Conservation (phyloP, 2,329 filamentous ascomycete genomes). For the Penicillium sp. region DNA sequence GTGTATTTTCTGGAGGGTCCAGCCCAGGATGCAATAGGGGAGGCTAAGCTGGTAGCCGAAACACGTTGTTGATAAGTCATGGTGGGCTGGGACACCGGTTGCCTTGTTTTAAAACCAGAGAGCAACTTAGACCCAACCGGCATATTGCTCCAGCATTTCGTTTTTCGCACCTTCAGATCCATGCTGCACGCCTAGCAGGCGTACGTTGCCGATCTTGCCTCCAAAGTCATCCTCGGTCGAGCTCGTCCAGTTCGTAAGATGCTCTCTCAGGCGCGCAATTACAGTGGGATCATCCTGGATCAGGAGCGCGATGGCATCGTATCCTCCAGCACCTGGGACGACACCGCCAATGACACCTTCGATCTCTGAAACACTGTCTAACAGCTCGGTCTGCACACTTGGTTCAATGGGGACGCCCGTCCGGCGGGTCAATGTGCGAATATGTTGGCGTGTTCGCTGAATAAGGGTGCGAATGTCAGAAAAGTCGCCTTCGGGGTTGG, state of each 20-base stretch:
- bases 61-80: not conserved
- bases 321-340: constrained; percentile 90
- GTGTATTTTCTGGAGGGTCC: constrained; percentile 4
- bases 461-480: constrained; percentile 55
- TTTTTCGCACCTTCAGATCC: constrained; percentile 48
- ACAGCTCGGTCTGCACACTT: constrained; percentile 73
- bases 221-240: constrained; percentile 45
- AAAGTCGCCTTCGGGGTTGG: constrained; percentile 48
- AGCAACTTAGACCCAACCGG: constrained; percentile 36
- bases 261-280: constrained; percentile 57
- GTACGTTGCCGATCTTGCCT: constrained; percentile 47
- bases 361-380: constrained; percentile 71
- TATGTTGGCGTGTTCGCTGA: constrained; percentile 55
- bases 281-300: constrained; percentile 71
- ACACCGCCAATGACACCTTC: constrained; percentile 86
- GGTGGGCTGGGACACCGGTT: not conserved
- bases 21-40: constrained; percentile 6
- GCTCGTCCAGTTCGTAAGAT: constrained; percentile 66
- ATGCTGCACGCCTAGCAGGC: constrained; percentile 47
- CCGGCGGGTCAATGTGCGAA: constrained; percentile 72
- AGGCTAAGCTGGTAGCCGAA: constrained; percentile 2
- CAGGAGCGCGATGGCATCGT: constrained; percentile 81
- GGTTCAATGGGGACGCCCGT: constrained; percentile 89
- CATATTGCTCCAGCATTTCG: constrained; percentile 42
- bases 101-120: constrained; percentile 4